Percentiles rank a stretch among this genome's conserved stretches.
phyloP scores from a whole-genome alignment of 2,329 filamentous ascomycete genomes.

The Aspergillus fumigatiaffinis region DNA sequence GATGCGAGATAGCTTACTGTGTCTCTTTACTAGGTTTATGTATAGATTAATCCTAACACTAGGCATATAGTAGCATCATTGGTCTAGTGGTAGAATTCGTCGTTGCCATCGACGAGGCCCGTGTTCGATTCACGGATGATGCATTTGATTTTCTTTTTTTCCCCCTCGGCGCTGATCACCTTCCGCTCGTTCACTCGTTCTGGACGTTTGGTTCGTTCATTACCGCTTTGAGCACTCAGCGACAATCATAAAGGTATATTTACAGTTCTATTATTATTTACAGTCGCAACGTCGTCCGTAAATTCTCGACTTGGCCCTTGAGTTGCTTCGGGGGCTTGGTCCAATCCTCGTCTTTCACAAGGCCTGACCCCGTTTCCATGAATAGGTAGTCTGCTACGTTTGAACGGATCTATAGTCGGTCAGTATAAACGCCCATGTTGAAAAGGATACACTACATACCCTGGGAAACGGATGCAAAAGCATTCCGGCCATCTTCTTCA shows the following conservation, averaged over 20 bases:
- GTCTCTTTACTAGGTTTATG: too few relatives aligned
- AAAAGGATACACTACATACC: constrained; percentile 46
- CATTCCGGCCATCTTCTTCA: constrained; percentile 68
- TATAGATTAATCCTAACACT: too few relatives aligned
- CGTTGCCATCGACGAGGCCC: constrained; percentile 46
- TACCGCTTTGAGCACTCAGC: neutral
- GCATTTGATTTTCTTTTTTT: constrained; percentile 23
- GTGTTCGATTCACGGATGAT: constrained; percentile 47
- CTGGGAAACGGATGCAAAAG: constrained; percentile 78
- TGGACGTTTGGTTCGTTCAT: neutral
- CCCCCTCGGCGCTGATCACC: neutral
- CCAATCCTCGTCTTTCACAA: constrained; percentile 35
- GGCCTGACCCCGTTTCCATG: constrained; percentile 28
- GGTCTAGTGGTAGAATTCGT: constrained; percentile 46
- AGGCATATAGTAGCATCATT: constrained; percentile 31
- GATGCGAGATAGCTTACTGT: neutral
- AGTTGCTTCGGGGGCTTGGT: constrained; percentile 30
- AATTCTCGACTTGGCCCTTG: constrained; percentile 30
- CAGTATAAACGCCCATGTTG: neutral
- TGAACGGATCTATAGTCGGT: constrained; percentile 30
- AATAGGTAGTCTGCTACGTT: constrained; percentile 35
- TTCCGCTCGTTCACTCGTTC: neutral
- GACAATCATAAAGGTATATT: neutral
- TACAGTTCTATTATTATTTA: constrained; percentile 5
- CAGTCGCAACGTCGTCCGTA: constrained; percentile 15